Base-by-base conservation (phyloP, 495 filamentous ascomycete genomes). In the Penicillium paxilli region DNA sequence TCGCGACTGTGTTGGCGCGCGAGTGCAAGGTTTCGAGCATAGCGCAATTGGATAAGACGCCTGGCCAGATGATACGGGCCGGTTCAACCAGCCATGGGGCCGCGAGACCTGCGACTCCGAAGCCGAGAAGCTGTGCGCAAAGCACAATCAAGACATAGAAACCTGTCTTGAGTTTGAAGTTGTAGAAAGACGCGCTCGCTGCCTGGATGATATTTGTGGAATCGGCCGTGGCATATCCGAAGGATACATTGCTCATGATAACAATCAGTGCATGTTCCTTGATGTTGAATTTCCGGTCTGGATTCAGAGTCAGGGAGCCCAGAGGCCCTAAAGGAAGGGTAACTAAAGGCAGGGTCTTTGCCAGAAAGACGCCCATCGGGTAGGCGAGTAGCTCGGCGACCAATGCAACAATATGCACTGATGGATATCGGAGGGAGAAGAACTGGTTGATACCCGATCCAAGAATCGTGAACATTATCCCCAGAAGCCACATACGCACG, bases 191-290 rank as follows among this genome's bases (percentile, higher is more conserved):
- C 14, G 77, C 37, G 47, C 61, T 72, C 2, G 71, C 59, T 5
- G 74, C 72, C 52, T 78, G 75, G 47, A 78, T 70, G 22, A 78
- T 69, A 49, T 71, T 78, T 6, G 75, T 78, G 7, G 75, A 54
- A 21, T 76, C 73, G 5, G 75, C 73, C 14, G 64, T 71, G 21
- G 65, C 64, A 44, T 71, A 94, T 0, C 90, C 89, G 57, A 94
- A 94, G 17, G 89, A 90, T 25, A 92, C 88, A 69, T 94, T 92
- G 72, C 89, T 92, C 78, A 86, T 90, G 57, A 93, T 90, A 59
- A 92, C 91, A 53, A 94, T 88, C 64, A 90, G 87, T 46, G 82
- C 86, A 68, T 94, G 90, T 66, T 94, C 90, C 63, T 94, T 93
- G 64, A 90, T 84, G 61, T 94, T 92, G 72, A 88, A 87, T 19